Percentiles rank a stretch among this genome's conserved stretches.
These are phyloP conservation scores for Ganoderma meredithae DNA, from an alignment of 1,284 basidiomycete genomes.

Conservation along the genomic window DNA sequence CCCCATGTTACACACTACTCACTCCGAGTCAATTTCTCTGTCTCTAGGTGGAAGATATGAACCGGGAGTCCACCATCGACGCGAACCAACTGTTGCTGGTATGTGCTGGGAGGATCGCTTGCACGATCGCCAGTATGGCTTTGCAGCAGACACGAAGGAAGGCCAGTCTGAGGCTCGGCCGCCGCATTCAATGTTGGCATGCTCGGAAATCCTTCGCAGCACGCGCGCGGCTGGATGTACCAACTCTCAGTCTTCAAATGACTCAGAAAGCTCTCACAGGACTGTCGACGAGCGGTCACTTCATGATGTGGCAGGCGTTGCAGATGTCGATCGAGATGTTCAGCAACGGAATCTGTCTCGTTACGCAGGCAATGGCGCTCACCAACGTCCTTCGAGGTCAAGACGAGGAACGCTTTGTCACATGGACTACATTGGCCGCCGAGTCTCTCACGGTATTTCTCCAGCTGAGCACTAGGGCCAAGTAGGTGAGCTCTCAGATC, in stretches of 20 bases:
- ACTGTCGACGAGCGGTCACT: conserved; percentile 36
- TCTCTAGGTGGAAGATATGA: conserved; percentile 58
- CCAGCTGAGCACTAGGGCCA: neutral
- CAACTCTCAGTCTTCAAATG: conserved; percentile 71
- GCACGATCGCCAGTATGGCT: conserved; percentile 55
- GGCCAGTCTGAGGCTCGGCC: conserved; percentile 51
- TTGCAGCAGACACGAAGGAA: conserved; percentile 47
- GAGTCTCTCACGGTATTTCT: neutral
- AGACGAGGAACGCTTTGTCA: conserved; percentile 59
- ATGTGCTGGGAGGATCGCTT: conserved; percentile 59
- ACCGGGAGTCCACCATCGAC: conserved; percentile 69
- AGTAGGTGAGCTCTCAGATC: neutral
- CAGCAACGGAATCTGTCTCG: conserved; percentile 57
- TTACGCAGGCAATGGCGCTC: conserved; percentile 71
- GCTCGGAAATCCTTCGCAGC: conserved; percentile 67
- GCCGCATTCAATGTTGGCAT: conserved; percentile 66
- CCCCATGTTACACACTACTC: too few relatives aligned
- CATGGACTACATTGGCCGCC: neutral
- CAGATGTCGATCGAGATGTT: conserved; percentile 49
- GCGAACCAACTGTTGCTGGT: conserved; percentile 60
- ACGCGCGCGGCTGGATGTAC: conserved; percentile 75
- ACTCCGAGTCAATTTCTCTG: neutral
- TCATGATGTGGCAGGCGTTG: conserved; percentile 67
- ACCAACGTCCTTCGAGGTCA: conserved; percentile 63
- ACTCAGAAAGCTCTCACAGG: conserved; percentile 63